These are phyloP conservation scores for Gossypium australe DNA, from an alignment of 345 rosid genomes.

Conservation along the genomic window DNA sequence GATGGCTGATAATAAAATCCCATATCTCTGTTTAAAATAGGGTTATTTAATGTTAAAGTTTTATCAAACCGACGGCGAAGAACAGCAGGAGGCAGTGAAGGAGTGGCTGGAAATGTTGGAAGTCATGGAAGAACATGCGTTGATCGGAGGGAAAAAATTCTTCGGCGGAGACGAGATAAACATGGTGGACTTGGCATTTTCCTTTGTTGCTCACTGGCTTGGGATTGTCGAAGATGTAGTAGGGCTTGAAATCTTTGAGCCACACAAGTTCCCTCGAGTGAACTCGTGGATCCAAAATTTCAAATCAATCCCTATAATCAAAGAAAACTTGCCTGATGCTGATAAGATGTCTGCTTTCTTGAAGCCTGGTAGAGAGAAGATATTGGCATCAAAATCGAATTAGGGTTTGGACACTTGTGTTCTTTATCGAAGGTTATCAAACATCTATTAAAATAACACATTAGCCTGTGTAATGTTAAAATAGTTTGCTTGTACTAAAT, in stretches of 20 bases:
- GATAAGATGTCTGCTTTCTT: not conserved
- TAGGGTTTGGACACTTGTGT: not conserved
- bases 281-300: slow-evolving; percentile 12
- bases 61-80: slow-evolving; percentile 10
- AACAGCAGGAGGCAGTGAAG: not conserved
- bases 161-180: slow-evolving; percentile 16
- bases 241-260: not conserved
- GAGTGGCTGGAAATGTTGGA: slow-evolving; percentile 9
- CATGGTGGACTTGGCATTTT: slow-evolving; percentile 23
- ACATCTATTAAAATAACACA: too few species aligned
- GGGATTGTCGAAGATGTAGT: not conserved
- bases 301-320: not conserved
- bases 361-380: not conserved
- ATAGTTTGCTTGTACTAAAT: too few species aligned
- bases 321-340: slow-evolving; percentile 15
- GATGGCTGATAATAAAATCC: too few species aligned
- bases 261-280: slow-evolving; percentile 15
- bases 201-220: slow-evolving; percentile 8
- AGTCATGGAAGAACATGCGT: slow-evolving; percentile 12
- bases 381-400: not conserved
- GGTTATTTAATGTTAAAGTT: not conserved
- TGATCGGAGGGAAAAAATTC: slow-evolving; percentile 7
- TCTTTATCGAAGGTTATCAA: too few species aligned
- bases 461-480: too few species aligned
- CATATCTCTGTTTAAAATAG: not conserved